phyloP scores from a whole-genome alignment of 2,329 filamentous ascomycete species.

The Aspergillus japonicus region DNA sequence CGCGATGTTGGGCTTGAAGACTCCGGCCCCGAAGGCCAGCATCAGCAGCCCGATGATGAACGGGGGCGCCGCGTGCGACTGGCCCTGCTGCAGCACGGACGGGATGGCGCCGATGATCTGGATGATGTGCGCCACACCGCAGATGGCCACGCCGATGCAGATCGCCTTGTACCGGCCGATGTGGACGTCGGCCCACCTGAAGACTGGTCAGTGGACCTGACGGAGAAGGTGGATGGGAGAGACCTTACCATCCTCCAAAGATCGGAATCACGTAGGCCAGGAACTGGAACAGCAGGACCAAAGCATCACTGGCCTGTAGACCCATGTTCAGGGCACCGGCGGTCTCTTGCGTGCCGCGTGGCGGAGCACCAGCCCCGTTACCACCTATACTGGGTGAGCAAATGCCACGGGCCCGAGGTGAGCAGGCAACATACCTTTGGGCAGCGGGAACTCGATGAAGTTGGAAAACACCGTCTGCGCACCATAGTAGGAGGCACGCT shows the following conservation, averaged over 20 bases:
- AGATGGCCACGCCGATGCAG: constrained; percentile 39
- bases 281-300: constrained; percentile 51
- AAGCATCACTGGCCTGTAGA: constrained; percentile 54
- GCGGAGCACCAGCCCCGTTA: constrained; percentile 40
- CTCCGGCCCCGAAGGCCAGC: constrained; percentile 40
- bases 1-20: constrained; percentile 44
- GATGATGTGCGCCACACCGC: constrained; percentile 37
- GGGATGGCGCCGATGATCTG: constrained; percentile 38
- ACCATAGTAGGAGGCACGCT: constrained; percentile 62
- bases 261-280: constrained; percentile 60
- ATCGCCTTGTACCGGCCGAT: constrained; percentile 36
- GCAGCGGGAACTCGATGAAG: constrained; percentile 62
- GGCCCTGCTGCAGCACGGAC: constrained; percentile 41
- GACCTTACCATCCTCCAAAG: constrained; percentile 30
- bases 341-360: constrained; percentile 41
- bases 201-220: background rate
- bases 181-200: constrained; percentile 26
- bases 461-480: constrained; percentile 58
- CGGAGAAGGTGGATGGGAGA: background rate
- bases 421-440: constrained; percentile 36
- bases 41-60: constrained; percentile 43
- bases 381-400: constrained; percentile 27
- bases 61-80: constrained; percentile 32
- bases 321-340: constrained; percentile 62
- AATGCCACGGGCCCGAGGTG: too few species aligned